Percentiles rank a stretch among this genome's conserved stretches.
Evolutionary conservation across 2,329 filamentous ascomycete species (phyloP).

Genomic region (Alternaria sp.): DNA sequence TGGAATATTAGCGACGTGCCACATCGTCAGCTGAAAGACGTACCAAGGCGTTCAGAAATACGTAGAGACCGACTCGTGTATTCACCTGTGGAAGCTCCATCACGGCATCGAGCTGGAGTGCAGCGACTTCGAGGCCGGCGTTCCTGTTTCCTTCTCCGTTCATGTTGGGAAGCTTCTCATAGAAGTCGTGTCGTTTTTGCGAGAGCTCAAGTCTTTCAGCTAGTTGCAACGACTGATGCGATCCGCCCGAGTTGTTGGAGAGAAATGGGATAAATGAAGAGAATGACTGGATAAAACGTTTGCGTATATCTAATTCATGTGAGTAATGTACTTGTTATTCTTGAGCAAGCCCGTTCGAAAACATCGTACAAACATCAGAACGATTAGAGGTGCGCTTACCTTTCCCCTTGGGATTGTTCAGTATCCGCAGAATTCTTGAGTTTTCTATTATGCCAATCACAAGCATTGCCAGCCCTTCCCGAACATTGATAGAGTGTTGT

Average conservation of each 20-base stretch:
- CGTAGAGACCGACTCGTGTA: conserved; percentile 81
- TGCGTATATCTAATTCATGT: conserved; percentile 36
- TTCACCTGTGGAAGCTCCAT: conserved; percentile 74
- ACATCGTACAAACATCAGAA: not conserved
- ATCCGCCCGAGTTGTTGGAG: conserved; percentile 59
- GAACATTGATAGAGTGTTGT: conserved; percentile 66
- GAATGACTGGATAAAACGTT: conserved; percentile 40
- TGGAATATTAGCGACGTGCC: conserved; percentile 39
- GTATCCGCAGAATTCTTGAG: conserved; percentile 58
- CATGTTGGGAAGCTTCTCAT: conserved; percentile 52
- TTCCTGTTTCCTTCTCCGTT: conserved; percentile 51
- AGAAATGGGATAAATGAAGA: conserved; percentile 50
- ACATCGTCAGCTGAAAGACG: conserved; percentile 32
- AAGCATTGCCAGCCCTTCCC: conserved; percentile 69
- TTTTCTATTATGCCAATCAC: conserved; percentile 69
- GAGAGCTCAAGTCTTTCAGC: conserved; percentile 48
- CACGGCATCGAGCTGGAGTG: conserved; percentile 61
- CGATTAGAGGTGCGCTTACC: conserved; percentile 48
- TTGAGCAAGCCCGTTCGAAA: not conserved
- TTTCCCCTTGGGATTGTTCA: conserved; percentile 62
- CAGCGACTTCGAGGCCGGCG: conserved; percentile 49
- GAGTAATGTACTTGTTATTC: not conserved
- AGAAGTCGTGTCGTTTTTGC: conserved; percentile 51
- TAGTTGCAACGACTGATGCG: conserved; percentile 60
- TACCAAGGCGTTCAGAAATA: conserved; percentile 84